Conservation (phyloP, 306 rosid species). For the Castanea sativa region DNA sequence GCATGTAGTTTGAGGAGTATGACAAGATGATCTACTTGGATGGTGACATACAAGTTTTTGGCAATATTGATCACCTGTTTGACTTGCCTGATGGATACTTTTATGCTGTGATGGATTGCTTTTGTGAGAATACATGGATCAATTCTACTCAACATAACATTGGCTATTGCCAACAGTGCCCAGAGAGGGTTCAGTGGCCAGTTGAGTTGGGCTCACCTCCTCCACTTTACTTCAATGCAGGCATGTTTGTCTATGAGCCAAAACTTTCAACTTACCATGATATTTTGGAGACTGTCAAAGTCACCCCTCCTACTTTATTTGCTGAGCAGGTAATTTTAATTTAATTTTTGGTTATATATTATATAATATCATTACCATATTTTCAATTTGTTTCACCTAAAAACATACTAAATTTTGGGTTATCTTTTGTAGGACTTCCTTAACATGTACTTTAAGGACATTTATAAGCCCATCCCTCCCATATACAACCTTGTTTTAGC, state of each 20-base stretch:
- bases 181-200: constrained; percentile 55
- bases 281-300: constrained; percentile 47
- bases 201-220: constrained; percentile 47
- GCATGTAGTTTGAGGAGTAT: constrained; percentile 52
- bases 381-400: not conserved
- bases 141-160: constrained; percentile 45
- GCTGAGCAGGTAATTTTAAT: constrained; percentile 48
- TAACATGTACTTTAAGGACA: constrained; percentile 60
- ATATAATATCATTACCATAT: not conserved
- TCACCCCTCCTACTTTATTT: constrained; percentile 49
- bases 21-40: constrained; percentile 64
- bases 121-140: constrained; percentile 63
- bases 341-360: not conserved
- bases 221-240: constrained; percentile 62
- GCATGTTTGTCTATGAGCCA: constrained; percentile 66
- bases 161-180: constrained; percentile 68
- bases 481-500: constrained; percentile 59
- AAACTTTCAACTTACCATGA: constrained; percentile 27
- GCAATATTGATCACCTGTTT: constrained; percentile 56
- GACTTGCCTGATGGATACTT: constrained; percentile 44
- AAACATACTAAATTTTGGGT: not conserved
- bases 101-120: constrained; percentile 68
- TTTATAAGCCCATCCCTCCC: constrained; percentile 51
- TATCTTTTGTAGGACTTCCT: constrained; percentile 47
- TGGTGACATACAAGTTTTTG: constrained; percentile 63